Percentiles rank a stretch among this genome's conserved stretches.
These are phyloP conservation scores for Fusarium penzigii DNA, from an alignment of 2,329 filamentous ascomycete species.

Conservation along the genomic window DNA sequence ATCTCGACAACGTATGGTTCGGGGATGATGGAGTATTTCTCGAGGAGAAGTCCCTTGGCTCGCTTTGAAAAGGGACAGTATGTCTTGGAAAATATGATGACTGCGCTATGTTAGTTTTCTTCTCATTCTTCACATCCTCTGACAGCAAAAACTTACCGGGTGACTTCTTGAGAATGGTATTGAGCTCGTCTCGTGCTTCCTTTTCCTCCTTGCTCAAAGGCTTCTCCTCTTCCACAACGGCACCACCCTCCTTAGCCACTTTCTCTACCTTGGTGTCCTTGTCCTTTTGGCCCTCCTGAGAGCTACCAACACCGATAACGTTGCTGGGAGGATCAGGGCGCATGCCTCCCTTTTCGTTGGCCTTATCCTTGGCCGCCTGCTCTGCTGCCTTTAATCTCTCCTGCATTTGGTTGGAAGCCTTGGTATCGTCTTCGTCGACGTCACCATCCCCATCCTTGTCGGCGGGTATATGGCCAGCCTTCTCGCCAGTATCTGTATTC, in stretches of 20 bases:
- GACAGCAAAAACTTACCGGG: slow-evolving; percentile 78
- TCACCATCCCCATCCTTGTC: slow-evolving; percentile 58
- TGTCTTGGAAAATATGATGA: slow-evolving; percentile 94
- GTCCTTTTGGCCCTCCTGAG: slow-evolving; percentile 51
- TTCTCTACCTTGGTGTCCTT: slow-evolving; percentile 42
- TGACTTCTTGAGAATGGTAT: slow-evolving; percentile 77
- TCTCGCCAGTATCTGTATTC: slow-evolving; percentile 40
- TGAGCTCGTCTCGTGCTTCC: slow-evolving; percentile 70
- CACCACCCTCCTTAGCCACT: slow-evolving; percentile 8
- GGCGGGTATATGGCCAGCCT: slow-evolving; percentile 41
- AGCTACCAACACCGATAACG: slow-evolving; percentile 60
- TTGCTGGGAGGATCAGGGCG: slow-evolving; percentile 60
- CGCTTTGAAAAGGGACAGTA: slow-evolving; percentile 86
- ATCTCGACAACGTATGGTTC: slow-evolving; percentile 87
- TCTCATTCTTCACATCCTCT: background rate
- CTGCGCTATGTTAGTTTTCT: slow-evolving; percentile 44
- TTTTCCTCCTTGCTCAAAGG: slow-evolving; percentile 59
- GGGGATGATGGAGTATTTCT: slow-evolving; percentile 82
- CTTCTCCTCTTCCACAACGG: slow-evolving; percentile 24
- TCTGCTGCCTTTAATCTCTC: slow-evolving; percentile 68
- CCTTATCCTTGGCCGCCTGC: slow-evolving; percentile 66
- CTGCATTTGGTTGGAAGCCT: slow-evolving; percentile 52
- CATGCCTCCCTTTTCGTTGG: slow-evolving; percentile 65
- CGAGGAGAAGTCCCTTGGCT: slow-evolving; percentile 82
- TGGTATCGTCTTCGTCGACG: slow-evolving; percentile 57